Evolutionary conservation across 352 stramenopile species (phyloP), one percentile per base, ranked within the genome.

Genomic region (Thalassiosira allenii): DNA sequence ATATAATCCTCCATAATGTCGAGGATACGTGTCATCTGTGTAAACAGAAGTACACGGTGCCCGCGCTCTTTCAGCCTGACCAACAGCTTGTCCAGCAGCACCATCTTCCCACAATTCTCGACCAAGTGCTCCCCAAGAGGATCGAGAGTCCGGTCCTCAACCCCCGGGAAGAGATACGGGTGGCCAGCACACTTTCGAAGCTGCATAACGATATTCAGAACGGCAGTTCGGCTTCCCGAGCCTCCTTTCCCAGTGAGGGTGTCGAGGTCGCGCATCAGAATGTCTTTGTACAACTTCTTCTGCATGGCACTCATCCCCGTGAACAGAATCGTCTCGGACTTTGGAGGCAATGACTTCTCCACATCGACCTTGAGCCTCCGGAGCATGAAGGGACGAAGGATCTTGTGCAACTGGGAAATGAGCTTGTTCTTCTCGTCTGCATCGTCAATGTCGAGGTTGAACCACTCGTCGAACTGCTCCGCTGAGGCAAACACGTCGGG

Each of bases 141-240:
- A 74, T 98, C 95, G 9, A 98, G 77, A 11, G 91, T 95, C 12
- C 96, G 89, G 79, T 99, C 97, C 91, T 99, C 97, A 58, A 98
- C 94, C 4, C 96, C 96, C 71, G 98, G 96, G 79, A 99, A 99
- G 11, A 99, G 87, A 80, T 99, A 99, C 12, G 98, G 98, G 87
- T 99, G 98, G 75, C 98, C 98, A 86, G 96, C 98, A 67, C 98
- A 97, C 87, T 99, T 99, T 27, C 98, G 94, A 41, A 99, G 90
- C 87, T 99, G 97, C 89, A 99, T 97, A 54, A 99, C 97, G 75
- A 99, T 98, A 84, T 99, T 99, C 57, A 99, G 89, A 61, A 99
- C 86, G 1, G 88, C 85, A 30, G 89, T 94, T 8, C 87, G 89
- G 66, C 70, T 92, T 33, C 77, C 84, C 40, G 62, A 73, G 12